Evolutionary conservation across 345 rosid species (phyloP).

Genomic region (Acer campestre): DNA sequence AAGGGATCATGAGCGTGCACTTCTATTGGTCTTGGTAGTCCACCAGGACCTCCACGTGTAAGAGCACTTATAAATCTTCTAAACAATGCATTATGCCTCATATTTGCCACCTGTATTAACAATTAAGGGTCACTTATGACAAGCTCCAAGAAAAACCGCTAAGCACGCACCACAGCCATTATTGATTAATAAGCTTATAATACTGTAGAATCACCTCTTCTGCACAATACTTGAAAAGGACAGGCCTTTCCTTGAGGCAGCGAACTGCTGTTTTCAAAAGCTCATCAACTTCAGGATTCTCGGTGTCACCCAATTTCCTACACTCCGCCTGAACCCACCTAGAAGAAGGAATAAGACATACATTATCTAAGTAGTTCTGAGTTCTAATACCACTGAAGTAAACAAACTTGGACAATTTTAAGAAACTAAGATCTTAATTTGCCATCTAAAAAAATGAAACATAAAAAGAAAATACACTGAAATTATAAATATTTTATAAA

Average conservation of each 20-base stretch:
- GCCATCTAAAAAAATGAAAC: neutral
- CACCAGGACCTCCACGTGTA: constrained; percentile 98
- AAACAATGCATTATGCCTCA: constrained; percentile 95
- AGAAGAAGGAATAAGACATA: constrained; percentile 24
- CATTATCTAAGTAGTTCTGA: constrained; percentile 1
- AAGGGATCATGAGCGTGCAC: constrained; percentile 99
- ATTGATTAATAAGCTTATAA: constrained; percentile 14
- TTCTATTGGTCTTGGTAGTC: constrained; percentile 98
- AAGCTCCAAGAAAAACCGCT: constrained; percentile 16
- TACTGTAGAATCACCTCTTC: constrained; percentile 74
- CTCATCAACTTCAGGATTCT: constrained; percentile 91
- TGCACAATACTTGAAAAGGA: constrained; percentile 97
- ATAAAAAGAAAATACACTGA: neutral
- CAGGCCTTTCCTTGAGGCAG: constrained; percentile 94
- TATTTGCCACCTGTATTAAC: constrained; percentile 77
- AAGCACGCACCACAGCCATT: neutral
- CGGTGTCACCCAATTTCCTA: constrained; percentile 89
- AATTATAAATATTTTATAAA: too few species aligned
- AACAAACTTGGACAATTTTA: neutral
- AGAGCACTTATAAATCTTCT: constrained; percentile 99
- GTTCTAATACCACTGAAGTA: neutral
- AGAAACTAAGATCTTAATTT: neutral
- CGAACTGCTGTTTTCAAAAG: constrained; percentile 80
- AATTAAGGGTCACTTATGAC: constrained; percentile 10
- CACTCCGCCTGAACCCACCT: constrained; percentile 99